Evolutionary conservation across 2,329 filamentous ascomycete species (phyloP), one percentile per base, ranked within the genome.

Genomic region (Colletotrichum eremochloae): DNA sequence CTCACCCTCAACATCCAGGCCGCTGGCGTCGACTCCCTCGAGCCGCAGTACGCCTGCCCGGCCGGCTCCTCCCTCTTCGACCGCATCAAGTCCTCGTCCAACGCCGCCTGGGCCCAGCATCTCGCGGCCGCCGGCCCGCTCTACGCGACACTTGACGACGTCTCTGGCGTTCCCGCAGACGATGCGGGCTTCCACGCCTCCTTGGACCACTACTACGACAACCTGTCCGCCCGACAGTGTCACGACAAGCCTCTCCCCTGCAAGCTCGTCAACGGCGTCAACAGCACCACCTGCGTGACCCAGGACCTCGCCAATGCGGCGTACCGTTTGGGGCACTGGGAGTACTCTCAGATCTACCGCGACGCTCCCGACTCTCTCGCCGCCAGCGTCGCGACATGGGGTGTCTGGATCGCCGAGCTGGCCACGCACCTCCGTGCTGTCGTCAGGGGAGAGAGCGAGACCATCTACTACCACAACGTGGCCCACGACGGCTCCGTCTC

Each of bases 181-280:
- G 87, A 91, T 72, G 77, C 79, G 0, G 91, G 86, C 4, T 96
- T 94, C 84, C 93, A 96, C 77, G 85, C 82, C 52, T 91, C 87
- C 65, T 91, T 93, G 76, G 94, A 96, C 78, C 94, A 95, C 80
- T 96, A 96, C 83, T 96, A 91, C 77, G 94, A 96, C 79, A 96
- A 95, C 77, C 86, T 96, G 1, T 94, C 93, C 0, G 91, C 93
- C 0, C 87, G 93, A 0, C 91, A 94, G 78, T 96, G 94, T 79
- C 93, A 96, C 78, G 83, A 81, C 24, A 93, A 92, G 77, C 88
- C 92, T 0, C 83, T 95, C 0, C 94, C 93, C 0, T 96, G 93
- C 82, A 89, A 87, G 74, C 80, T 87, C 8, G 81, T 85, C 24
- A 74, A 80, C 69, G 81, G 81, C 74, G 76, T 76, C 66, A 86